phyloP scores from a whole-genome alignment of 805 yeast genomes.

The Saccharomycopsis sp. region DNA sequence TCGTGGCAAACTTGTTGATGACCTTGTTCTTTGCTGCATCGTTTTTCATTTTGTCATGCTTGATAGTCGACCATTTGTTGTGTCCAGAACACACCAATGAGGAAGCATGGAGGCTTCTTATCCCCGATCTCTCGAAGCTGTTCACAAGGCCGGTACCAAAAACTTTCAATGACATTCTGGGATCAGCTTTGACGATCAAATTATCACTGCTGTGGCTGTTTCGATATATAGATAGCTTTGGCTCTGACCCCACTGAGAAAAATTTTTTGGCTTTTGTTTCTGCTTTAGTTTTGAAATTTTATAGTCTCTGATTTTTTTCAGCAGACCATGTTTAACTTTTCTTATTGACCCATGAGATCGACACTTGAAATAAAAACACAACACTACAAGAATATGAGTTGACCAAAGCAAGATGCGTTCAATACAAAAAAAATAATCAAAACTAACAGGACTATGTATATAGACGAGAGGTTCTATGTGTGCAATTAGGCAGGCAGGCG shows the following conservation, averaged over 20 bases:
- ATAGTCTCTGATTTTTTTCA: neutral
- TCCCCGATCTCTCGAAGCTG: neutral
- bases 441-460: neutral
- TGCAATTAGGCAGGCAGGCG: neutral
- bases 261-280: neutral
- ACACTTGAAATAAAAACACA: too few relatives aligned
- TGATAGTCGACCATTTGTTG: slow-evolving; percentile 91
- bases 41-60: slow-evolving; percentile 89
- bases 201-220: too few relatives aligned
- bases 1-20: slow-evolving; percentile 63
- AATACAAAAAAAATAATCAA: neutral
- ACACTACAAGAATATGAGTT: too few relatives aligned
- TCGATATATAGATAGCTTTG: too few relatives aligned
- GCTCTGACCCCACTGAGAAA: neutral
- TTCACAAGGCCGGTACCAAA: neutral
- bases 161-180: neutral
- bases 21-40: slow-evolving; percentile 71
- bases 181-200: too few relatives aligned
- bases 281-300: neutral
- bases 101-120: neutral
- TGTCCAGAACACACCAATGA: slow-evolving; percentile 56
- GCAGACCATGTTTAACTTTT: too few relatives aligned
- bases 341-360: neutral
- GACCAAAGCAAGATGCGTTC: neutral
- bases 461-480: neutral